Base-by-base conservation (phyloP, 768 basidiomycete genomes). In the Dacryopinax spathularia region DNA sequence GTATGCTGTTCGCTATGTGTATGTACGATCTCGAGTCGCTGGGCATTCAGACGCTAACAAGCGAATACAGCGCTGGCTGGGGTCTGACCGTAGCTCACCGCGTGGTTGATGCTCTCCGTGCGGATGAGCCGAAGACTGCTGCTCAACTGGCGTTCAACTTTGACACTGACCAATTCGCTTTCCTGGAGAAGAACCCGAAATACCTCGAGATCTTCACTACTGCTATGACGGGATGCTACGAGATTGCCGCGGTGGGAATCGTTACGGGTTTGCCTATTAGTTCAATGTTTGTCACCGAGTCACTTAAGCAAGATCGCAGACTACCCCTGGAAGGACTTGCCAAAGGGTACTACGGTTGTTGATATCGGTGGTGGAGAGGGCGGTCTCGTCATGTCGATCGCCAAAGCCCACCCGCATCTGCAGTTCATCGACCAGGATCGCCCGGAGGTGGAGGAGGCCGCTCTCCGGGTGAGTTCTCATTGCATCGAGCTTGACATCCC, bases 321-420 rank as follows among this genome's bases (percentile, higher is more conserved):
- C 1, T 86, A 84, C 67, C 78, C 82, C 37, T 88, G 86, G 82
- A 68, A 73, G 18, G 70, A 77, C 5, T 76, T 88, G 31, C 76
- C 77, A 0, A 69, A 70, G n/a, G 79, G 78, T 13, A 77, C 81
- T 9, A 70, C 82, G 2, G 74, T 87, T 13, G 80, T 87, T 3
- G 86, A 88, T 63, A 84, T 87, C 1, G 86, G 86, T 1, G 86
- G 86, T 15, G 86, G 86, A 2, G 82, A 87, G 34, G 86, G 86
- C 16, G 78, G 77, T 33, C 78, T 77, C 2, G 75, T 77, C 1
- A 75, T 81, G 75, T 66, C 74, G 39, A 75, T 81, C 35, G 78
- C 74, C 18, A 72, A 74, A 22, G 71, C 76, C 70, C 66, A 15
- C 64, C 70, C 71, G 12, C 65, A 71, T 27, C 67, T 82, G 63